Percentiles rank a stretch among this genome's conserved stretches.
Evolutionary conservation across 495 filamentous ascomycete species (phyloP).

Genomic region (Penicillium odoratum): DNA sequence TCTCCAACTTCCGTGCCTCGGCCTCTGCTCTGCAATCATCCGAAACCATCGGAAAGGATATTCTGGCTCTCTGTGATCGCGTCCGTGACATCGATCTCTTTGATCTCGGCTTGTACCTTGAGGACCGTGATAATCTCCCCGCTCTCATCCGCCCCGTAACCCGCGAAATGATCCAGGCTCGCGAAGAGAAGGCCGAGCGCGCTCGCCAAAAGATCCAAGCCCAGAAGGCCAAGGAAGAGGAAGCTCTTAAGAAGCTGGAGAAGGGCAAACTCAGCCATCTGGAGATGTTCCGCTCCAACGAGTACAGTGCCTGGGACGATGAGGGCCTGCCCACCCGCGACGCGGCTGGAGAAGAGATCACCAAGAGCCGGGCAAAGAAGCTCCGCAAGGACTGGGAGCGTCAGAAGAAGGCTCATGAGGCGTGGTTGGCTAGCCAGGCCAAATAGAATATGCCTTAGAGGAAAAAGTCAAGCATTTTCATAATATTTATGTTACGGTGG

Average conservation of each 20-base stretch:
- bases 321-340: conserved; percentile 81
- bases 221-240: conserved; percentile 55
- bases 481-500: conserved; percentile 6
- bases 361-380: conserved; percentile 81
- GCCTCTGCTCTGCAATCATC: conserved; percentile 48
- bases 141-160: conserved; percentile 85
- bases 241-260: conserved; percentile 58
- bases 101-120: conserved; percentile 79
- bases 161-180: conserved; percentile 67
- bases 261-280: conserved; percentile 68
- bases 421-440: conserved; percentile 49
- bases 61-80: conserved; percentile 71
- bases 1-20: conserved; percentile 40
- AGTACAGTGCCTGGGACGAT: conserved; percentile 81
- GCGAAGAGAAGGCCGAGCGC: conserved; percentile 62
- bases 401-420: conserved; percentile 86
- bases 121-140: conserved; percentile 72
- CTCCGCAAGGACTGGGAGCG: conserved; percentile 88
- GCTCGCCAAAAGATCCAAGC: conserved; percentile 56
- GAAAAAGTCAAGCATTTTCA: conserved; percentile 9
- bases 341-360: conserved; percentile 72
- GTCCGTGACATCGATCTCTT: conserved; percentile 80
- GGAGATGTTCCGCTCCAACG: conserved; percentile 72
- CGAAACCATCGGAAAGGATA: conserved; percentile 51
- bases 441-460: conserved; percentile 16